These are phyloP conservation scores for Narthecium ossifragum DNA, from an alignment of 106 monocot genomes.

Conservation along the genomic window DNA sequence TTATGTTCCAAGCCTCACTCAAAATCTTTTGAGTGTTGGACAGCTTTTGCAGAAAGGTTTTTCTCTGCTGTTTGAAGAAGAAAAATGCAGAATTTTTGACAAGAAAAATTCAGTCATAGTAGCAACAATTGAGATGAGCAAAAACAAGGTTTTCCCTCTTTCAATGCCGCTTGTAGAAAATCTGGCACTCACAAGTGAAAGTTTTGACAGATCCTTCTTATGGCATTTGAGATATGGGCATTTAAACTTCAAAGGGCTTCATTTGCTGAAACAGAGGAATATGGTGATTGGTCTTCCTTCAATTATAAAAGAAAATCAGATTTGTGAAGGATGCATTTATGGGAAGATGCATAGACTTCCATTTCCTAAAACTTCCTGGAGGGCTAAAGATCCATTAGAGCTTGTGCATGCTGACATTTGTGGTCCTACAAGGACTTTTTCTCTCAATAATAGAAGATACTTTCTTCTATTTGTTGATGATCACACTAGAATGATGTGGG, in stretches of 20 bases:
- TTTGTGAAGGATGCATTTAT: conserved; percentile 11
- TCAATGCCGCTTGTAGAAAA: neutral
- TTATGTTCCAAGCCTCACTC: neutral
- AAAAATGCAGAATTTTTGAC: neutral
- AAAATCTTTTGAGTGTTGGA: neutral
- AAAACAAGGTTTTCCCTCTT: conserved; percentile 1
- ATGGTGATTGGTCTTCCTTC: conserved; percentile 3
- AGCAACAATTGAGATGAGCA: neutral
- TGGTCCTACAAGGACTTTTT: conserved; percentile 6
- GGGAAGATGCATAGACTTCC: neutral
- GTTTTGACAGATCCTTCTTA: neutral
- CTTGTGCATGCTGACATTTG: conserved; percentile 4
- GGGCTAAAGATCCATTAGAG: conserved; percentile 2
- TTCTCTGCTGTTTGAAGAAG: neutral
- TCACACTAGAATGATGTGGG: no score
- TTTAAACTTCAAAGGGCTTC: conserved; percentile 1
- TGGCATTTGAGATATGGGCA: conserved; percentile 6
- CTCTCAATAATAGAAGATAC: conserved; percentile 1
- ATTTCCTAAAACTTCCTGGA: neutral
- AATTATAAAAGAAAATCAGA: neutral
- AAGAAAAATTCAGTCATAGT: neutral
- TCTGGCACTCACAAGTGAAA: neutral
- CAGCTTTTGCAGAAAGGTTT: neutral
- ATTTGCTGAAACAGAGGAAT: conserved; percentile 3
- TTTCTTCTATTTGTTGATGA: no score